These are phyloP conservation scores for Globisporangium nodosum DNA, from an alignment of 352 stramenopile species.

Conservation along the genomic window DNA sequence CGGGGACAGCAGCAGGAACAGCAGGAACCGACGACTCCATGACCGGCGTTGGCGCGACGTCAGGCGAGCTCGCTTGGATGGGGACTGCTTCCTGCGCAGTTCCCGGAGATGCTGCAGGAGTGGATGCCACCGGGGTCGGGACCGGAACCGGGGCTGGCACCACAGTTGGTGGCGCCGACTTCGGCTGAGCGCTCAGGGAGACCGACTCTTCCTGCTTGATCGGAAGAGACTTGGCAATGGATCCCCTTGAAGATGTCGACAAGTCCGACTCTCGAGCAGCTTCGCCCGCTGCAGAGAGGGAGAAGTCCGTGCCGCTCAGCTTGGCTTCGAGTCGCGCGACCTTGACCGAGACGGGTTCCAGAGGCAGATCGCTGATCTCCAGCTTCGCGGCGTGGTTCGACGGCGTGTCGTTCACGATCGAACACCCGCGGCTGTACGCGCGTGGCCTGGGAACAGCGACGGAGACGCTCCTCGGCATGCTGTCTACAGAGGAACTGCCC, in stretches of 20 bases:
- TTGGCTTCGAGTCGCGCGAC: constrained; percentile 2
- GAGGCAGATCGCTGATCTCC: constrained; percentile 1
- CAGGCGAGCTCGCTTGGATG: background rate
- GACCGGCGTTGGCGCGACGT: background rate
- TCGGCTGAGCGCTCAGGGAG: background rate
- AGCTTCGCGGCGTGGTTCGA: background rate
- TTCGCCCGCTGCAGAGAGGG: background rate
- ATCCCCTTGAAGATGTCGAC: background rate
- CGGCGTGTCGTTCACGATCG: constrained; percentile 1
- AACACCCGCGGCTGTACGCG: background rate
- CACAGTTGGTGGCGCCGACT: background rate
- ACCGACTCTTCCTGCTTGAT: background rate
- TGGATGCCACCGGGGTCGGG: background rate
- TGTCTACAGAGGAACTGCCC: too few relatives aligned
- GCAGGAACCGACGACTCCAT: background rate
- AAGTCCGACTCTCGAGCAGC: background rate
- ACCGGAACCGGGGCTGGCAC: background rate
- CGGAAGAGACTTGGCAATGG: background rate
- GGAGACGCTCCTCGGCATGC: background rate
- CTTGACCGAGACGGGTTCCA: background rate
- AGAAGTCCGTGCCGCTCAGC: background rate
- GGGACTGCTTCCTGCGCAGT: background rate
- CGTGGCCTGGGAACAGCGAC: background rate
- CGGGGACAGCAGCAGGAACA: background rate
- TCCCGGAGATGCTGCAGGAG: background rate